These are phyloP conservation scores for Plectosphaerella sp. DNA, from an alignment of 2,329 filamentous ascomycete species.

Conservation along the genomic window DNA sequence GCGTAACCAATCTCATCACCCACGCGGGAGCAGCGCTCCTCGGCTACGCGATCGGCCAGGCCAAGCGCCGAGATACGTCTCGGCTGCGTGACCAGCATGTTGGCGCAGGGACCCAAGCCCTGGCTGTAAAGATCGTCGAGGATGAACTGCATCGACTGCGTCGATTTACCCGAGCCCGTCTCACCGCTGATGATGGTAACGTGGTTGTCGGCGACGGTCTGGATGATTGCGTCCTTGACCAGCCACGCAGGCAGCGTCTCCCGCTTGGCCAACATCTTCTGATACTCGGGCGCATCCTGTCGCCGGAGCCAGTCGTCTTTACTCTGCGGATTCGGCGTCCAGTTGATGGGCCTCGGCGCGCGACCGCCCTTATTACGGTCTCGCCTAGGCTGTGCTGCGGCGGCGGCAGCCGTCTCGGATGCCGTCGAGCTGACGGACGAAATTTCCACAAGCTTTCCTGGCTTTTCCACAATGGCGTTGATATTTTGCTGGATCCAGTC, in stretches of 20 bases:
- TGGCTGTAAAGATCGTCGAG: constrained; percentile 82
- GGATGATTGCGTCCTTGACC: constrained; percentile 70
- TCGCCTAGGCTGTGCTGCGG: constrained; percentile 17
- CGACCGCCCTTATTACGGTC: constrained; percentile 27
- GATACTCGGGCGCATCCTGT: constrained; percentile 60
- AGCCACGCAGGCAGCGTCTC: constrained; percentile 83
- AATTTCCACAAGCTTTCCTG: constrained; percentile 79
- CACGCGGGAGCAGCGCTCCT: constrained; percentile 77
- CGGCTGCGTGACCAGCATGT: constrained; percentile 94
- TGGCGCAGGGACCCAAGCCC: constrained; percentile 70
- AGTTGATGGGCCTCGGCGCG: constrained; percentile 57
- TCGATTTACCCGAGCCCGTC: constrained; percentile 95
- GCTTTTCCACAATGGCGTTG: constrained; percentile 75
- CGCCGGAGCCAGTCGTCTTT: constrained; percentile 65
- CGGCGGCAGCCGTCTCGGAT: constrained; percentile 40
- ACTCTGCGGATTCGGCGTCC: constrained; percentile 56
- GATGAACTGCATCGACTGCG: constrained; percentile 93
- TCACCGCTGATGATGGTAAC: constrained; percentile 97
- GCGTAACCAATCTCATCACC: constrained; percentile 88
- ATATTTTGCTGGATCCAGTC: constrained; percentile 90
- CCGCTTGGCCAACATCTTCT: constrained; percentile 70
- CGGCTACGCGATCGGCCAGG: constrained; percentile 88
- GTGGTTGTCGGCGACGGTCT: constrained; percentile 70
- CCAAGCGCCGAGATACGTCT: constrained; percentile 91
- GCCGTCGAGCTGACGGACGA: constrained; percentile 70